Base-by-base conservation (phyloP, 2,329 filamentous ascomycete species). In the Fusarium sulawesiense region DNA sequence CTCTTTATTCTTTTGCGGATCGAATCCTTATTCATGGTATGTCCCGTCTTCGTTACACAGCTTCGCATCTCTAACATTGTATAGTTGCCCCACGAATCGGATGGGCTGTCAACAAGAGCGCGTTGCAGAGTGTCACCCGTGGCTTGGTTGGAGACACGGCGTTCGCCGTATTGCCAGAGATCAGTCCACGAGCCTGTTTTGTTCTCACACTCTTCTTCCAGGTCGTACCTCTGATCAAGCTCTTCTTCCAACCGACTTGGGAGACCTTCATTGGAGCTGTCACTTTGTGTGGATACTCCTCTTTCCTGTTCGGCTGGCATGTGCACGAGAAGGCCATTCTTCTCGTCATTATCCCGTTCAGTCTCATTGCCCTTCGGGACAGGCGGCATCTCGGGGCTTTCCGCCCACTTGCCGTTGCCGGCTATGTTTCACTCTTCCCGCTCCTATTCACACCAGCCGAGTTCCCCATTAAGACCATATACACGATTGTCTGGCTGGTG, bases 261-360 rank as follows among this genome's bases (percentile, higher is more conserved):
- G 92, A 97, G 67, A 92, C 88, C 59, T 98, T 99, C 77, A 87
- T 98, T 44, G 93, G 93, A 6, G 91, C 93, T 1, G 88, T 97
- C 46, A 98, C 95, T 0, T 88, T 98, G 18, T 98, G 96, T 76
- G 96, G 93, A 62, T 99, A 98, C 77, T 92, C 95, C 0, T 98
- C 95, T 0, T 99, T 99, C 82, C 86, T 99, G 12, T 98, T 98
- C 74, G 95, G 96, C 60, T 99, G 95, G 94, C 96, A 99, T 77
- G 96, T 99, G 11, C 96, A 99, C 76, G 96, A 99, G 78, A 99
- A 99, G 81, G 96, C 96, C 3, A 92, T 99, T 60, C 87, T 99
- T 23, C 88, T 98, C 21, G 92, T 98, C 76, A 94, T 99, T 71
- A 92, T 98, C 50, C 96, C 96, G 1, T 98, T 98, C 84, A 97